Conservation (phyloP, 169 alveolate species). For the Prorocentrum cordatum region DNA sequence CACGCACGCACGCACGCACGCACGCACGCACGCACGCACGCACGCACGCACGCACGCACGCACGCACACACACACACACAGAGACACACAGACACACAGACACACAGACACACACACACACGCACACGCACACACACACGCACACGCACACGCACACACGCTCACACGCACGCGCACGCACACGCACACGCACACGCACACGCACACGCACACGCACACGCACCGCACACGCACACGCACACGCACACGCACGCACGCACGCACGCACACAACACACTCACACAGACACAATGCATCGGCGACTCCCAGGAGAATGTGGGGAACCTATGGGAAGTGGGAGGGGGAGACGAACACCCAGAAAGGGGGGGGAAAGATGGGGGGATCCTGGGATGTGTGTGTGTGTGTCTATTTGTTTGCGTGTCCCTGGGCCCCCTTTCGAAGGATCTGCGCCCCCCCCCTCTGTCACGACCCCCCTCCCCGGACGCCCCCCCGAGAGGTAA, state of each 20-base stretch:
- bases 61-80: not conserved
- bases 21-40: not conserved
- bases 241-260: not conserved
- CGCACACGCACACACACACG: conserved; percentile 18
- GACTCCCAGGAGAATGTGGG: too few species aligned
- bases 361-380: too few species aligned
- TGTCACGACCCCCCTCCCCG: too few species aligned
- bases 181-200: not conserved
- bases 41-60: conserved; percentile 8
- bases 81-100: not conserved
- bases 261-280: too few species aligned
- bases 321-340: too few species aligned
- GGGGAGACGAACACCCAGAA: too few species aligned
- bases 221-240: not conserved
- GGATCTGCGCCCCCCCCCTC: too few species aligned
- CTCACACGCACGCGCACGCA: conserved; percentile 1
- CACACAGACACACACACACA: conserved; percentile 7
- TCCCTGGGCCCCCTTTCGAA: too few species aligned
- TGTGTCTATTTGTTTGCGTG: too few species aligned
- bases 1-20: not conserved
- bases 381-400: too few species aligned
- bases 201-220: not conserved
- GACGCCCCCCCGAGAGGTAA: too few species aligned
- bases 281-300: too few species aligned
- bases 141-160: conserved; percentile 11